Evolutionary conservation across 2,329 filamentous ascomycete species (phyloP), one percentile per base, ranked within the genome.

Genomic region (Phaeosphaeria sp.): DNA sequence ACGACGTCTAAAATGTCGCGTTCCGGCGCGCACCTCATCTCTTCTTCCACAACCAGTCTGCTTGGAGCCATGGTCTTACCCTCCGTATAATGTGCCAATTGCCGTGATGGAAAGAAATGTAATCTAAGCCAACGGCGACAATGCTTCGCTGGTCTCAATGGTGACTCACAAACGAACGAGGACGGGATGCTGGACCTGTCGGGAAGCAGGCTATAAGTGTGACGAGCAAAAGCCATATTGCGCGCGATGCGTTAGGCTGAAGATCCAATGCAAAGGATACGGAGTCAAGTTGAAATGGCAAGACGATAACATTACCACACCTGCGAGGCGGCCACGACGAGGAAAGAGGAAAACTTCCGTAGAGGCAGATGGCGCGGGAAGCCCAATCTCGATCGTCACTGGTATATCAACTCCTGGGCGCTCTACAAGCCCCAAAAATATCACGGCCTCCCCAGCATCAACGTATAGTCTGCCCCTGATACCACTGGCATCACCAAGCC

Each of bases 121-220:
- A 33, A 21, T 20, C 6, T 49, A 7, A 33, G 20, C 46, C 15
- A 22, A 30, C 11, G 20, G 18, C n/a, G 20, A 61, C 56, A 42
- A 65, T 65, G 58, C 33, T 27, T 13, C 20, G 47, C 21, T 25
- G 17, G 5, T 30, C n/a, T 30, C 49, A 5, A 65, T 66, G 62
- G 61, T 59, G 48, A 60, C 63, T 49, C 72, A 73, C 54, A 73
- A 68, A 22, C 64, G 72, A 57, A 66, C 68, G 13, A 58, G 72
- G 36, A 71, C 69, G 7, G 72, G 72, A 36, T 74, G 72, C 56
- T 73, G 71, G 71, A 74, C 72, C 3, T 74, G 72, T 59, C 57
- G 71, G 17, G 69, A 72, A 55, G 68, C 71, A 13, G 72, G 72
- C 1, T 74, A 74, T 53, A 74, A 74, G 50, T 74, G 72, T 60